A percentile compares a stretch with the other conserved stretches of the same genome.
These are phyloP conservation scores for Erysimum cheiri DNA, from an alignment of 441 rosid genomes.

Conservation along the genomic window DNA sequence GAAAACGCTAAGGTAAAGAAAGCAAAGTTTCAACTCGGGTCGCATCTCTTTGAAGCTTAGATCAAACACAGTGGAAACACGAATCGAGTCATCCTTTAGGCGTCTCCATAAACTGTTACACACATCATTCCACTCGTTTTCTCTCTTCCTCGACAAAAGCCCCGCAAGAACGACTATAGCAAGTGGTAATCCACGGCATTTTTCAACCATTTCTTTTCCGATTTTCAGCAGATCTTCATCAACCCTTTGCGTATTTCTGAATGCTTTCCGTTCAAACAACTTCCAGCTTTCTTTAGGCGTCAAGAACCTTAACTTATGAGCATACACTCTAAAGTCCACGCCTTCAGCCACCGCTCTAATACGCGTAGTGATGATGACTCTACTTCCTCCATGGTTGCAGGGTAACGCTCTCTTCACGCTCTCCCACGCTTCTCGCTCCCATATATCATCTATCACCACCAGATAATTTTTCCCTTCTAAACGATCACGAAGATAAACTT, in stretches of 20 bases:
- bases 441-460: slow-evolving; percentile 39
- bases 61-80: slow-evolving; percentile 18
- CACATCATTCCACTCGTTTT: slow-evolving; percentile 36
- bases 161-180: slow-evolving; percentile 32
- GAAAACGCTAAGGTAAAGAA: slow-evolving; percentile 33
- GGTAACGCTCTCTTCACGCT: slow-evolving; percentile 40
- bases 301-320: slow-evolving; percentile 28
- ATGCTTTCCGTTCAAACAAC: slow-evolving; percentile 40
- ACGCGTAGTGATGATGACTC: slow-evolving; percentile 40
- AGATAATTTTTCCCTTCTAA: slow-evolving; percentile 24
- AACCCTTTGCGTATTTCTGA: background rate
- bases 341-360: slow-evolving; percentile 26
- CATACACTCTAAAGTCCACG: background rate
- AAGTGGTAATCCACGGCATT: slow-evolving; percentile 34
- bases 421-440: slow-evolving; percentile 36
- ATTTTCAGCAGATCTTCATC: slow-evolving; percentile 22
- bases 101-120: slow-evolving; percentile 30
- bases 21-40: slow-evolving; percentile 27
- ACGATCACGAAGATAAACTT: background rate
- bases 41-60: slow-evolving; percentile 23
- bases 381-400: background rate
- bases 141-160: slow-evolving; percentile 18
- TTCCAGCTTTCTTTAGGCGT: slow-evolving; percentile 35
- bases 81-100: slow-evolving; percentile 36
- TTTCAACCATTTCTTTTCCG: slow-evolving; percentile 25